phyloP scores from a whole-genome alignment of 176 grass and related monocot genomes.

The Musa schizocarpa region DNA sequence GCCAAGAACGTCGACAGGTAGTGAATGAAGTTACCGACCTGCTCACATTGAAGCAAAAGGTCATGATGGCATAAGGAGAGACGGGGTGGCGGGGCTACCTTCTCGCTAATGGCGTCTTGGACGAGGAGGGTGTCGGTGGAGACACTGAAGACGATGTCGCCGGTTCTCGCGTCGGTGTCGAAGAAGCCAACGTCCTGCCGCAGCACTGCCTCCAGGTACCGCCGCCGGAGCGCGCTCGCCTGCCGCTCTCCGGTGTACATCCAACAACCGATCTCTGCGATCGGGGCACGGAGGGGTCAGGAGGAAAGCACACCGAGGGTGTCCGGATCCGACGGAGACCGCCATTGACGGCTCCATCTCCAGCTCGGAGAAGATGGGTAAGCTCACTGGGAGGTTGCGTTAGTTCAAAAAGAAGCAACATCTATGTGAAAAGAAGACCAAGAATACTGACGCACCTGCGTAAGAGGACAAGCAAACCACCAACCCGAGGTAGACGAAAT shows the following conservation, averaged over 20 bases:
- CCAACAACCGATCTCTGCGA: slow-evolving; percentile 91
- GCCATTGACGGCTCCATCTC: neutral
- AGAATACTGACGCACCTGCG: slow-evolving; percentile 36
- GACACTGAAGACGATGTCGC: slow-evolving; percentile 87
- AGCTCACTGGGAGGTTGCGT: neutral
- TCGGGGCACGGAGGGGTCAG: neutral
- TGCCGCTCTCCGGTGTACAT: slow-evolving; percentile 97
- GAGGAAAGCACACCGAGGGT: neutral
- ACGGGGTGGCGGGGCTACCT: slow-evolving; percentile 14
- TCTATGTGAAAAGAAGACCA: neutral
- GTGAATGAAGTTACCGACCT: slow-evolving; percentile 93
- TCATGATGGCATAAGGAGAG: neutral
- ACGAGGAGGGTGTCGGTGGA: slow-evolving; percentile 92
- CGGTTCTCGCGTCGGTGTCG: slow-evolving; percentile 88
- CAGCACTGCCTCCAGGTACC: slow-evolving; percentile 83
- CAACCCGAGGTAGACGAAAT: slow-evolving; percentile 96
- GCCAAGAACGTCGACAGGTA: slow-evolving; percentile 90
- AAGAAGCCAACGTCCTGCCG: slow-evolving; percentile 97
- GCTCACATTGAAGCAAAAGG: neutral
- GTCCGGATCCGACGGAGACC: neutral
- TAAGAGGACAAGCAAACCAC: slow-evolving; percentile 86
- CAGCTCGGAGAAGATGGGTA: slow-evolving; percentile 4
- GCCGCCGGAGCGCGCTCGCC: slow-evolving; percentile 60
- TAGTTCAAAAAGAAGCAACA: slow-evolving; percentile 6
- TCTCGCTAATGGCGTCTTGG: slow-evolving; percentile 96